Base-by-base conservation (phyloP, 179 eudicot species). In the Silene coronaria region DNA sequence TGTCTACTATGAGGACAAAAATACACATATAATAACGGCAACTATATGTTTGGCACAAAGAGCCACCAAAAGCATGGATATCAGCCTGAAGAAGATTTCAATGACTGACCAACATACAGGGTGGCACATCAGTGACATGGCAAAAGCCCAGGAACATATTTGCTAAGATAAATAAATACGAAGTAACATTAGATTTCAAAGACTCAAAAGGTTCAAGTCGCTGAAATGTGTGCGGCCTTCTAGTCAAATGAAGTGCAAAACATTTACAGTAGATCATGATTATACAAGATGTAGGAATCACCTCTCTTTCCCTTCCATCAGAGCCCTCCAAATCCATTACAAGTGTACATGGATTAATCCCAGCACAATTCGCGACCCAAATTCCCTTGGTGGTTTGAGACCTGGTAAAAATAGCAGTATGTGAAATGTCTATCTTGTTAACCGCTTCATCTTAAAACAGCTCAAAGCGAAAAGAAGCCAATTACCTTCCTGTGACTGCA, bases 401-500 rank as follows among this genome's bases (percentile, higher is more conserved):
- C 91, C 99, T 95, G 78, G 38, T 32, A 51, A 75, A 38, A 74
- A 19, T 8, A 76, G 72, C 48, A 79, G 66, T 55, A 26, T 38
- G 23, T 69, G 78, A 73, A 19, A 36, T 2, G 51, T 34, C 51
- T 19, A 23, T 23, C 72, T 70, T 32, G 10, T 14, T 68, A 66
- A 17, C 27, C 63, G 21, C 38, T 60, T 17, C 67, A 66, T 74
- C 70, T 67, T 28, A 72, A 38, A 13, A 38, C 51, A 72, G 60
- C 38, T 34, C 9, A 34, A 34, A 34, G 38, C 38, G 38, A 8
- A 34, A 34, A 34, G 69, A 38, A 21, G 27, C 42, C 45, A 34
- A 82, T 67, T 85, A 85, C 99, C 99, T 96, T 84, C 97, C 97
- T 80, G 75, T 93, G 76, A 83, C 89, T 70, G 97, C 97, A 84